Evolutionary conservation across 2,329 filamentous ascomycete genomes (phyloP).

Genomic region (Botrytis galanthina): DNA sequence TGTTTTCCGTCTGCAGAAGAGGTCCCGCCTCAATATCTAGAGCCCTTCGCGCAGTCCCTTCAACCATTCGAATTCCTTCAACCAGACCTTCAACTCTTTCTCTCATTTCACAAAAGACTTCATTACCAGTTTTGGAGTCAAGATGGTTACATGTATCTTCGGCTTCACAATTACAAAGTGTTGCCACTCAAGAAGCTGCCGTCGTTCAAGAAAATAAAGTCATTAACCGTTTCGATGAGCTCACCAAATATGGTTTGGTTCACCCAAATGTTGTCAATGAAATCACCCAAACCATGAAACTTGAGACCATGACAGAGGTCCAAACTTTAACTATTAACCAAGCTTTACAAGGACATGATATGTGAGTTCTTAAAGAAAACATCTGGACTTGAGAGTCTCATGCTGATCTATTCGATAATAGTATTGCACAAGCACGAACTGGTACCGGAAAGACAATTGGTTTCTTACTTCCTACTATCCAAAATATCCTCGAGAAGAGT

Average conservation of each 20-base stretch:
- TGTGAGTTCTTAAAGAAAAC: constrained; percentile 31
- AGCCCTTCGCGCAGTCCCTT: constrained; percentile 30
- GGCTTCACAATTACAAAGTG: constrained; percentile 25
- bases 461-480: constrained; percentile 83
- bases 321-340: constrained; percentile 85
- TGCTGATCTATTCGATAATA: constrained; percentile 40
- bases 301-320: constrained; percentile 49
- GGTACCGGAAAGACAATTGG: constrained; percentile 96
- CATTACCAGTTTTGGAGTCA: constrained; percentile 26
- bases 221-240: constrained; percentile 37
- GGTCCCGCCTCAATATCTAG: constrained; percentile 37
- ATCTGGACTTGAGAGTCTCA: neutral
- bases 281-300: constrained; percentile 70
- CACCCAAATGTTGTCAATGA: constrained; percentile 40
- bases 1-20: constrained; percentile 39
- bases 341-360: constrained; percentile 61
- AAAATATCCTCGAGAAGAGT: constrained; percentile 70
- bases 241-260: constrained; percentile 35
- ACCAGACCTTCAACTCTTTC: constrained; percentile 32
- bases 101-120: constrained; percentile 24
- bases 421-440: constrained; percentile 91
- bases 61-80: constrained; percentile 31
- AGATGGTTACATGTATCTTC: constrained; percentile 36
- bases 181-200: constrained; percentile 16
- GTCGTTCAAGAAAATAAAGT: constrained; percentile 19